These are phyloP conservation scores for Posidonia australis DNA, from an alignment of 106 monocot species.

Conservation along the genomic window DNA sequence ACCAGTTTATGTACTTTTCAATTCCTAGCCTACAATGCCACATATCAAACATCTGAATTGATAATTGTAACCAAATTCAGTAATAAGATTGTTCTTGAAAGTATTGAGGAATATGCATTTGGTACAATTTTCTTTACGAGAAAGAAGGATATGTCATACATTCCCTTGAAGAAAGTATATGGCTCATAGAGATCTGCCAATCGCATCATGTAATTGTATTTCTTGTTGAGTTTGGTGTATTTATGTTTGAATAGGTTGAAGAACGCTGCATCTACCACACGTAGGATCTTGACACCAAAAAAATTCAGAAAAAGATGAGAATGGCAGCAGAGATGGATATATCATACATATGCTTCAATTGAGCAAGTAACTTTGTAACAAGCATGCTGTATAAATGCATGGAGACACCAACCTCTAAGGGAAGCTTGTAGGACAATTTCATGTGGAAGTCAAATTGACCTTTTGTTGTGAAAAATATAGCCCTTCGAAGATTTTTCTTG, in stretches of 20 bases:
- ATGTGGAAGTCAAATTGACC: neutral
- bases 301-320: no score
- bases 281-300: constrained; percentile 5
- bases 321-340: no score
- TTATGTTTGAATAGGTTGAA: constrained; percentile 3
- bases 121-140: no score
- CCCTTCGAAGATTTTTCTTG: constrained; percentile 14
- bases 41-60: no score
- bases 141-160: neutral
- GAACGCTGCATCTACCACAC: neutral
- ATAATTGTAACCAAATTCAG: no score
- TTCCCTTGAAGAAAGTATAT: constrained; percentile 6
- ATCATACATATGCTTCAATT: no score
- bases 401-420: neutral
- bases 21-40: no score
- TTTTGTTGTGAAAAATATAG: neutral
- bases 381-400: no score
- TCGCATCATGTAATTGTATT: constrained; percentile 8
- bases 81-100: no score
- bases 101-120: no score
- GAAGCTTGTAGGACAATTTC: constrained; percentile 3
- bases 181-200: constrained; percentile 8
- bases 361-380: no score
- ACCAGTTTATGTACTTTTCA: no score
- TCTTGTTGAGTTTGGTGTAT: neutral